These are phyloP conservation scores for Dissophora globulifera DNA, from an alignment of 192 early-diverging fungal species.

Conservation along the genomic window DNA sequence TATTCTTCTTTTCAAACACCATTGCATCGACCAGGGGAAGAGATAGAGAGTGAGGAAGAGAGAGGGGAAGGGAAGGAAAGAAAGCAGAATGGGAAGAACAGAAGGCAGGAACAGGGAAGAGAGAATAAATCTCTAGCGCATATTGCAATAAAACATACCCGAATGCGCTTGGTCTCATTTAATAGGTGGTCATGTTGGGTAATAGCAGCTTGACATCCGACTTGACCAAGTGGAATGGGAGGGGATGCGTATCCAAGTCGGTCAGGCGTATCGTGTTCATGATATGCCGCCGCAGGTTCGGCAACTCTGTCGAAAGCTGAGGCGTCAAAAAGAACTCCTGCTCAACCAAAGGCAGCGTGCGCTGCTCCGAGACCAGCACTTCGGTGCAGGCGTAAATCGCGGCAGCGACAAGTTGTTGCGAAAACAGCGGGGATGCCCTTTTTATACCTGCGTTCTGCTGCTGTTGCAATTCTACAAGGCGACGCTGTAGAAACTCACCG, in stretches of 20 bases:
- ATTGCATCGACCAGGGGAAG: conserved; percentile 2
- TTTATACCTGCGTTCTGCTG: too few species aligned
- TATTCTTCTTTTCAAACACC: too few species aligned
- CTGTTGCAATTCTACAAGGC: background rate
- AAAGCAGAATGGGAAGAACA: too few species aligned
- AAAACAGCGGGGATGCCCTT: too few species aligned
- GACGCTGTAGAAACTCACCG: conserved; percentile 17
- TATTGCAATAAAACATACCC: background rate
- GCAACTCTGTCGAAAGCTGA: background rate
- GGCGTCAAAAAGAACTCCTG: background rate
- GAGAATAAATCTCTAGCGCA: too few species aligned
- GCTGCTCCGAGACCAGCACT: conserved; percentile 22
- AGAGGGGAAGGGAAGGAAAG: too few species aligned
- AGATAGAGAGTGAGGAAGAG: too few species aligned
- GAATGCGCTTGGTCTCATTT: background rate
- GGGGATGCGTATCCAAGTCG: background rate
- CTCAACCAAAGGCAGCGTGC: conserved; percentile 3
- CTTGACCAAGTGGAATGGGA: background rate
- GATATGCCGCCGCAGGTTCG: background rate
- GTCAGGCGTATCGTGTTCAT: background rate
- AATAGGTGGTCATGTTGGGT: background rate
- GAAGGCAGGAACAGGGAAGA: too few species aligned
- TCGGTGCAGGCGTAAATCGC: conserved; percentile 41
- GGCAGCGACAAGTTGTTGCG: too few species aligned
- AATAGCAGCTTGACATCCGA: conserved; percentile 28